Percentiles rank a stretch among this genome's conserved stretches.
Conservation (phyloP, 805 yeast genomes). For the Candida sphagnicola region DNA sequence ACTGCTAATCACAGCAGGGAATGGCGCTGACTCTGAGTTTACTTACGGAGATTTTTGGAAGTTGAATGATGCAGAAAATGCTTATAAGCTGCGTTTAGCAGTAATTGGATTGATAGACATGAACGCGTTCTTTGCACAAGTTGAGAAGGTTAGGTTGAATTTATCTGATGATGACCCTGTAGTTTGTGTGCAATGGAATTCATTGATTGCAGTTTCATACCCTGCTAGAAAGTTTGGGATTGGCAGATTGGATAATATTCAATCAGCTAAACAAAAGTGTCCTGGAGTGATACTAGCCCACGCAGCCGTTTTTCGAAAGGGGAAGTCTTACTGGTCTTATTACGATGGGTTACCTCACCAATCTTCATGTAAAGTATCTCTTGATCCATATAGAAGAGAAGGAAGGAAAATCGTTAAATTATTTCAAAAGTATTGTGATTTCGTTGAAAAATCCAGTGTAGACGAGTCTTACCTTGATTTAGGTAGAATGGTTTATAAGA, state of each 20-base stretch:
- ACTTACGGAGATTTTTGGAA: slow-evolving; percentile 47
- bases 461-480: slow-evolving; percentile 90
- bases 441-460: slow-evolving; percentile 90
- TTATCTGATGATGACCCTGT: slow-evolving; percentile 70
- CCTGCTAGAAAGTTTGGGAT: slow-evolving; percentile 87
- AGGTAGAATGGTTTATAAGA: slow-evolving; percentile 56
- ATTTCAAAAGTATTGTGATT: slow-evolving; percentile 56
- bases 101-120: slow-evolving; percentile 84
- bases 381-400: slow-evolving; percentile 90
- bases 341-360: slow-evolving; percentile 56
- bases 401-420: slow-evolving; percentile 73
- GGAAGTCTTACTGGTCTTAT: slow-evolving; percentile 81
- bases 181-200: slow-evolving; percentile 91
- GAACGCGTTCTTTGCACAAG: slow-evolving; percentile 96
- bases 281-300: slow-evolving; percentile 77
- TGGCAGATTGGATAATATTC: slow-evolving; percentile 67
- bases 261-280: slow-evolving; percentile 69
- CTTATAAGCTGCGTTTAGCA: slow-evolving; percentile 67
- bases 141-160: slow-evolving; percentile 74
- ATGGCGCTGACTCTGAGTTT: slow-evolving; percentile 31
- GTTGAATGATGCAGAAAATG: slow-evolving; percentile 40
- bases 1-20: not conserved
- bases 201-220: slow-evolving; percentile 85
- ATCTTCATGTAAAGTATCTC: slow-evolving; percentile 70
- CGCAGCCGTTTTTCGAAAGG: slow-evolving; percentile 89